Evolutionary conservation across 306 rosid genomes (phyloP).

Genomic region (Clitoria ternatea): DNA sequence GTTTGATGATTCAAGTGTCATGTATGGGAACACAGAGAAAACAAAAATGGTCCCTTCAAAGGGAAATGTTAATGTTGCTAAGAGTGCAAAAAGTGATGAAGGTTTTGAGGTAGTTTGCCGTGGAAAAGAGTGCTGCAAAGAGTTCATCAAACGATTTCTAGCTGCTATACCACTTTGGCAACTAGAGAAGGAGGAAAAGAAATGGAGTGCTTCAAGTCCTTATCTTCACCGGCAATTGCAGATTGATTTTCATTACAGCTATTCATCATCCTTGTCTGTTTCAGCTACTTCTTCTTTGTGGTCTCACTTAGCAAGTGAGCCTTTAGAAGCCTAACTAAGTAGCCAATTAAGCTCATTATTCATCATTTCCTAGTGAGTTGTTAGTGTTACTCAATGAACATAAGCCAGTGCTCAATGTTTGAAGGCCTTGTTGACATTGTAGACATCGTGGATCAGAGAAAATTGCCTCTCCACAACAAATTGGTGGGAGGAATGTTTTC

Average conservation of each 20-base stretch:
- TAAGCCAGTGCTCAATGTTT: background rate
- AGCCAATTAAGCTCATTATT: background rate
- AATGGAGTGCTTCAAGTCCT: conserved; percentile 18
- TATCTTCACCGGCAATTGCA: conserved; percentile 53
- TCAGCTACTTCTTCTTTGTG: conserved; percentile 30
- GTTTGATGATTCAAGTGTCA: conserved; percentile 55
- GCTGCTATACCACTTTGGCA: conserved; percentile 54
- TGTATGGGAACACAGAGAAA: conserved; percentile 27
- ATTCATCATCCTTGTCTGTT: background rate
- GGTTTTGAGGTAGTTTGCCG: conserved; percentile 26
- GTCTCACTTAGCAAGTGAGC: conserved; percentile 21
- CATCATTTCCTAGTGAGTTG: background rate
- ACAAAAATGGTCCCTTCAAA: background rate
- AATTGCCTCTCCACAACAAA: background rate
- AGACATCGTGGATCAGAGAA: background rate
- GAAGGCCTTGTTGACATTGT: background rate
- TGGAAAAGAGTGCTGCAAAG: conserved; percentile 82
- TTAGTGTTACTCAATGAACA: background rate
- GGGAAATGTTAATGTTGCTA: background rate
- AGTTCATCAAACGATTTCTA: conserved; percentile 65
- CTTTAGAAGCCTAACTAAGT: conserved; percentile 14
- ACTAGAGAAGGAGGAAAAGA: conserved; percentile 51
- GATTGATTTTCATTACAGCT: conserved; percentile 67
- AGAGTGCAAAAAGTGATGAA: background rate
- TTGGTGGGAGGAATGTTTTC: background rate